A percentile compares a stretch with the other conserved stretches of the same genome.
phyloP scores from a whole-genome alignment of 257 asterid species.

The Ligustrum vulgare region DNA sequence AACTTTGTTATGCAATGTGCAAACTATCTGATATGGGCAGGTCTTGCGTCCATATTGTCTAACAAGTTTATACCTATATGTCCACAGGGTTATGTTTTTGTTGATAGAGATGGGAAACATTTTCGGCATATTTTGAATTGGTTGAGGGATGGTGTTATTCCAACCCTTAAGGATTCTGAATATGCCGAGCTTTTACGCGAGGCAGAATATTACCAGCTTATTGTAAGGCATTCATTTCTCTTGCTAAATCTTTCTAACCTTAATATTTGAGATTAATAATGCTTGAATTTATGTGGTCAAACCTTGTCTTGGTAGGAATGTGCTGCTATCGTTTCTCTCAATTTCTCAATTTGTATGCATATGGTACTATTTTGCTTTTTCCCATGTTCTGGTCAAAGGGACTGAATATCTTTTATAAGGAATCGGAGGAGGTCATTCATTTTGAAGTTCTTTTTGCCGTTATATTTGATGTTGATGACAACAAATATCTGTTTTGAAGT shows the following conservation, averaged over 20 bases:
- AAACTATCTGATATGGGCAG: not conserved
- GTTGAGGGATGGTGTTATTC: conserved; percentile 89
- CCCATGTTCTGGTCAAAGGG: not conserved
- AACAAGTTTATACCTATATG: conserved; percentile 22
- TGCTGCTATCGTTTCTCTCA: conserved; percentile 4
- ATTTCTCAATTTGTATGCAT: not conserved
- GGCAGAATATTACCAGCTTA: conserved; percentile 94
- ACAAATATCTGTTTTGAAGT: not conserved
- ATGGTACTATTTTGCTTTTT: not conserved
- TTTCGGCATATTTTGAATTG: conserved; percentile 90
- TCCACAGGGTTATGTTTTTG: conserved; percentile 82
- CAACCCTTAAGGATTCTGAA: conserved; percentile 62
- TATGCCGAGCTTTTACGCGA: conserved; percentile 74
- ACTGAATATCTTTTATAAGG: no score
- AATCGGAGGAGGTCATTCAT: not conserved
- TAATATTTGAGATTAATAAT: conserved; percentile 3
- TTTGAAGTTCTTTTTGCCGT: conserved; percentile 14
- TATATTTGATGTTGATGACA: conserved; percentile 20
- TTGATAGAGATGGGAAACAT: conserved; percentile 92
- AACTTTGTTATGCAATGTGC: not conserved
- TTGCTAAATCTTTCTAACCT: not conserved
- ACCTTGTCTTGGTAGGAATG: not conserved
- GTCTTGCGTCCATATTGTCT: conserved; percentile 11
- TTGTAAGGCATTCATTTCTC: conserved; percentile 47
- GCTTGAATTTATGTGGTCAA: conserved; percentile 10